Evolutionary conservation across 1,139 yeast genomes (phyloP).

Genomic region (Candida glucosophila): DNA sequence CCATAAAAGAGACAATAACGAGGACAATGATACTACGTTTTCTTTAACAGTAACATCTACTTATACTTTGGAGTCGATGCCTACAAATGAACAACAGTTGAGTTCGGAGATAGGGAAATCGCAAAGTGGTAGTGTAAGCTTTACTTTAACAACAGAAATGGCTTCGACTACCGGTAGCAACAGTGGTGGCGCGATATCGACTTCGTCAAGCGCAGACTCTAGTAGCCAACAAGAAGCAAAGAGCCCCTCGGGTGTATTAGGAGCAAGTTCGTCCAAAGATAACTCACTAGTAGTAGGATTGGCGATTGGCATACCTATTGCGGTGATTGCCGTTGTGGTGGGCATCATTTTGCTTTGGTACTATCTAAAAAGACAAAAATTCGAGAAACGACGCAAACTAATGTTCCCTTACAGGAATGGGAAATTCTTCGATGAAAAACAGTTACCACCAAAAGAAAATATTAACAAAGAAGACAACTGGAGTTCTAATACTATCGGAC

Average conservation of each 20-base stretch:
- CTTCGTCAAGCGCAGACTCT: conserved; percentile 1
- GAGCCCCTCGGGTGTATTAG: background rate
- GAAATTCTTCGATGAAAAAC: conserved; percentile 4
- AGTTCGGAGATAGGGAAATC: too few relatives aligned
- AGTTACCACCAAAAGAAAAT: conserved; percentile 3
- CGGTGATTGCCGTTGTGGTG: conserved; percentile 19
- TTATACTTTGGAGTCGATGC: too few relatives aligned
- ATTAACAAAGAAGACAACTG: conserved; percentile 1
- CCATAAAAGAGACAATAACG: too few relatives aligned
- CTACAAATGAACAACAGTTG: too few relatives aligned
- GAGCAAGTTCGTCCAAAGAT: background rate
- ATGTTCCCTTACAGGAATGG: conserved; percentile 7
- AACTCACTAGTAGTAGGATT: conserved; percentile 22
- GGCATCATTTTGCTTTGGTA: conserved; percentile 16
- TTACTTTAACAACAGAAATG: background rate
- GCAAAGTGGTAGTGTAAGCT: background rate
- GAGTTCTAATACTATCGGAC: conserved; percentile 1
- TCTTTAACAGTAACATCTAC: too few relatives aligned
- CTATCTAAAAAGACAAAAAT: conserved; percentile 11
- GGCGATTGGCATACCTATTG: conserved; percentile 38
- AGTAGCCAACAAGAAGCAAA: conserved; percentile 1
- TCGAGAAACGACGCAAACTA: conserved; percentile 7
- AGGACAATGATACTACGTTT: too few relatives aligned
- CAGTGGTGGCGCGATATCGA: background rate
- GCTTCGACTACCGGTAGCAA: background rate